Evolutionary conservation across 1,284 basidiomycete genomes (phyloP), one percentile per base, ranked within the genome.

Genomic region (Rhizoctonia solani): DNA sequence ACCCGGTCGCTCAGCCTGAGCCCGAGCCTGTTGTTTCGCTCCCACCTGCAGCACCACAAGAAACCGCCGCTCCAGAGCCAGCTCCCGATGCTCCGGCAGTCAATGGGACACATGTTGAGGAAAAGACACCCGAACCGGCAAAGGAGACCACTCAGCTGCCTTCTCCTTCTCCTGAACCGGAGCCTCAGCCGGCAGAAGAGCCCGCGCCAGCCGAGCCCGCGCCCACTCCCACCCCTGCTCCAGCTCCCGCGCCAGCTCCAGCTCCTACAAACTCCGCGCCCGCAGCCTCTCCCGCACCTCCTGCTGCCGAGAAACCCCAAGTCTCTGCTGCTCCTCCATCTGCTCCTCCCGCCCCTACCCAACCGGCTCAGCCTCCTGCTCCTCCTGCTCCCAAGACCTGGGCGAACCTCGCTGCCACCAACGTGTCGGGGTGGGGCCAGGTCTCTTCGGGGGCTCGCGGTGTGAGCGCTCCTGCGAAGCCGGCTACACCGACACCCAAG

Each of bases 381-480:
- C 86, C 89, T 1, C 75, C 84, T 14, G 79, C 74, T 23, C 87
- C 88, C 23, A 91, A 92, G 76, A 90, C 89, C 0, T 97, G 94
- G 95, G 95, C 95, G 0, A 90, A 89, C 69, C 85, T 96, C 54
- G 95, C 94, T 61, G 93, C 93, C 39, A 77, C 89, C 23, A 89
- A 90, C 73, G 78, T 84, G 34, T 87, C 85, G 75, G 87, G 88
- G 74, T 94, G 92, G 92, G 90, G 90, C 49, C 84, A 86, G 16
- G 88, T 91, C 42, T 89, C 90, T 6, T 82, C 84, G 69, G 88
- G 92, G 68, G 85, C 86, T 0, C 83, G 86, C 63, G 89, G 89
- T 34, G 84, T 85, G 16, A 72, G 71, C 61, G 71, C 77, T 14
- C 69, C 87, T 85, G 8, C 87, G 89, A 77, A 87, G 6, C 82